A percentile compares a stretch with the other conserved stretches of the same genome.
Evolutionary conservation across 2,329 filamentous ascomycete species (phyloP).

Genomic region (Fusarium miscanthi): DNA sequence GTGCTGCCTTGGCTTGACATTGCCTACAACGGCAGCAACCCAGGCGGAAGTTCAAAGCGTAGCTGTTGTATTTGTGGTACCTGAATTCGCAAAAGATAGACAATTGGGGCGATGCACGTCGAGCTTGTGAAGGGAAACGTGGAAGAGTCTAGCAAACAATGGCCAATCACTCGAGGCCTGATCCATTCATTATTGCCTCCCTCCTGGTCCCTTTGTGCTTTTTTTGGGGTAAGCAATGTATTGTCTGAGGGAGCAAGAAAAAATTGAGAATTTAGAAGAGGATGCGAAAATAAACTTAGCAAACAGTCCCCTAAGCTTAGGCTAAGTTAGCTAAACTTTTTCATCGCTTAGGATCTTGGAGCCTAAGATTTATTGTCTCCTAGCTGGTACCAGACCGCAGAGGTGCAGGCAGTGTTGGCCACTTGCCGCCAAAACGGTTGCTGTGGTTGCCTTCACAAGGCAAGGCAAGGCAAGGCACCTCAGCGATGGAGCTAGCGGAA

Average conservation of each 20-base stretch:
- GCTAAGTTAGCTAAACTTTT: background rate
- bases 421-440: conserved; percentile 32
- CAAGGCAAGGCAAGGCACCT: background rate
- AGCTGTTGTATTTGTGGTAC: conserved; percentile 22
- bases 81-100: conserved; percentile 30
- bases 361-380: background rate
- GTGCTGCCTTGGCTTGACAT: background rate
- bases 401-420: conserved; percentile 10
- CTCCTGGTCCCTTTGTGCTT: conserved; percentile 27
- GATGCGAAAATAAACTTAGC: background rate
- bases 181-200: conserved; percentile 34
- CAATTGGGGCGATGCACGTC: conserved; percentile 28
- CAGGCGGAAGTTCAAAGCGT: too few relatives aligned
- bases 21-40: background rate
- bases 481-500: conserved; percentile 7
- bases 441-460: conserved; percentile 21
- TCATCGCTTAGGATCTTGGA: background rate
- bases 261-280: background rate
- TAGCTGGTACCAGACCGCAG: background rate
- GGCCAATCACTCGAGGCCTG: conserved; percentile 36
- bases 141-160: conserved; percentile 41
- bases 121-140: conserved; percentile 27
- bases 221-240: conserved; percentile 33
- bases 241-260: background rate
- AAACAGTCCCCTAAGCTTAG: background rate